Percentiles rank a stretch among this genome's conserved stretches.
Evolutionary conservation across 139 green algal species (phyloP).

Genomic region (Edaphochlamys debaryana): DNA sequence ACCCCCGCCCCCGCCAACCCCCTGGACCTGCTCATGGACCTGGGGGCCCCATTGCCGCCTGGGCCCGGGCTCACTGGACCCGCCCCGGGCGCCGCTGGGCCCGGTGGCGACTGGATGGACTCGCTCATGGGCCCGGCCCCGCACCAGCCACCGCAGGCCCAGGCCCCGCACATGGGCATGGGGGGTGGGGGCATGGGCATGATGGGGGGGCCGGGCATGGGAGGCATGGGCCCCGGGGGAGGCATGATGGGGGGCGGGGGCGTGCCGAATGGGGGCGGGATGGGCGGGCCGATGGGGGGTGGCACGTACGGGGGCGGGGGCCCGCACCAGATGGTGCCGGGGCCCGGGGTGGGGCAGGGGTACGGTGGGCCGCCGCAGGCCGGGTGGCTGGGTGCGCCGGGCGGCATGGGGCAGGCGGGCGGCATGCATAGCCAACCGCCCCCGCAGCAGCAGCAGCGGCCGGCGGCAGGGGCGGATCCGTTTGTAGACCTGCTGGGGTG

Average conservation of each 20-base stretch:
- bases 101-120: constrained; percentile 33
- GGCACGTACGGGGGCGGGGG: neutral
- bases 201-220: neutral
- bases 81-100: neutral
- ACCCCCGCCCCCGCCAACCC: neutral
- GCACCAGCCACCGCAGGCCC: neutral
- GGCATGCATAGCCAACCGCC: neutral
- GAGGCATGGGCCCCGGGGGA: neutral
- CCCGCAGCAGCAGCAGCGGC: neutral
- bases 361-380: neutral
- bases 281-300: neutral
- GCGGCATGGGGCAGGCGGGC: neutral
- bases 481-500: constrained; percentile 39
- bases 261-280: neutral
- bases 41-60: constrained; percentile 1
- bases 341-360: neutral
- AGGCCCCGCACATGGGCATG: neutral
- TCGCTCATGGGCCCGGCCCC: neutral
- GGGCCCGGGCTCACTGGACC: too few species aligned
- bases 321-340: neutral
- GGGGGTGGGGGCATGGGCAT: neutral
- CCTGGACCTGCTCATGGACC: constrained; percentile 52
- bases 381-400: neutral
- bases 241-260: too few species aligned
- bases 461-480: constrained; percentile 12